These are phyloP conservation scores for Casuarina equisetifolia DNA, from an alignment of 306 rosid species.

Conservation along the genomic window DNA sequence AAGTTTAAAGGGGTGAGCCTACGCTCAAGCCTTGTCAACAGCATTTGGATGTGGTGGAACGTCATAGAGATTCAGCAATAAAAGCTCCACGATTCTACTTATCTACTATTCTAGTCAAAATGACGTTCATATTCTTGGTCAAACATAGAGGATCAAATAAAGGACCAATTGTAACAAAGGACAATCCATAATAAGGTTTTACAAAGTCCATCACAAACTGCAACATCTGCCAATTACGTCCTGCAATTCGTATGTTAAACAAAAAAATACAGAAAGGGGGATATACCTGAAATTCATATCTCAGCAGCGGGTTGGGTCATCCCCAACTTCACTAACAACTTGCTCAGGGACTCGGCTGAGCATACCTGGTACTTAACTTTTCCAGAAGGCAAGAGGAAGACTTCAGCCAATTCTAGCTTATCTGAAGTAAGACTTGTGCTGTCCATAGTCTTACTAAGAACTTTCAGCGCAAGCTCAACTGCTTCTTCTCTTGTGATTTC, in stretches of 20 bases:
- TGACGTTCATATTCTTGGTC: background rate
- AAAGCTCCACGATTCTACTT: background rate
- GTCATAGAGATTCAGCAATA: background rate
- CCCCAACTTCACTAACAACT: conserved; percentile 1
- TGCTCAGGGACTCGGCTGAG: background rate
- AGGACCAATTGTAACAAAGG: background rate
- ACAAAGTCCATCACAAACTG: background rate
- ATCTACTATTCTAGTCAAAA: background rate
- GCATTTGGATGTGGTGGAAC: background rate
- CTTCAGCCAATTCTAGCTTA: conserved; percentile 1
- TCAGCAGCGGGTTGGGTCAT: background rate
- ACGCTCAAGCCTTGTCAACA: background rate
- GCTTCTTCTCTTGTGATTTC: conserved; percentile 5
- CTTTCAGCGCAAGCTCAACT: conserved; percentile 1
- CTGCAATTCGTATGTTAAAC: background rate
- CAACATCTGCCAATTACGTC: background rate
- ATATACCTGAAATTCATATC: background rate
- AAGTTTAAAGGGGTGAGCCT: background rate
- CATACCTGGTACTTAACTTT: conserved; percentile 2
- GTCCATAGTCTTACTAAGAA: background rate
- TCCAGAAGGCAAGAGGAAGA: background rate
- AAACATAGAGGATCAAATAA: background rate
- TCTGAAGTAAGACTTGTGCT: conserved; percentile 2
- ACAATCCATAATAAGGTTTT: background rate
- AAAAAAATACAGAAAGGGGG: background rate